Evolutionary conservation across 768 basidiomycete species (phyloP).

Genomic region (Termitomyces eurrhizus): DNA sequence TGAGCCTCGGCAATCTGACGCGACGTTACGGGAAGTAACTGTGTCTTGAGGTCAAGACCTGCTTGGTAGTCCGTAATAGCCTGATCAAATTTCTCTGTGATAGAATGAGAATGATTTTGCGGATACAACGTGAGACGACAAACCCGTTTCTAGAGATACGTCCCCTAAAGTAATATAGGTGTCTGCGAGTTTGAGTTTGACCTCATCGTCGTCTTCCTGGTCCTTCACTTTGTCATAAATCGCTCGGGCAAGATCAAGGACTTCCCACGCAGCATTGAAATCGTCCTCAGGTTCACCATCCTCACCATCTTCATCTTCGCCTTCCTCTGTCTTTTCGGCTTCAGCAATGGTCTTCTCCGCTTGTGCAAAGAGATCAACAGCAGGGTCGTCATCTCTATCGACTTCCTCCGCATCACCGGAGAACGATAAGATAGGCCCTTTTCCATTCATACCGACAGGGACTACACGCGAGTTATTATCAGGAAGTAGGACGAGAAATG

Average conservation of each 20-base stretch:
- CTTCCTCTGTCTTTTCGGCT: constrained; percentile 43
- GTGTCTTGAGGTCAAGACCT: constrained; percentile 67
- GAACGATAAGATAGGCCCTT: constrained; percentile 70
- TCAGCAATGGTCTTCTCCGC: constrained; percentile 43
- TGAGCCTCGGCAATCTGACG: constrained; percentile 93
- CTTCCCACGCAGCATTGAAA: constrained; percentile 97
- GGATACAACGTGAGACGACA: constrained; percentile 18
- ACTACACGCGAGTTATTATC: constrained; percentile 13
- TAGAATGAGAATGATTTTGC: constrained; percentile 1
- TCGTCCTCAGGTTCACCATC: constrained; percentile 91
- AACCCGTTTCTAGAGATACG: constrained; percentile 95
- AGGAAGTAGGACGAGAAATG: constrained; percentile 16
- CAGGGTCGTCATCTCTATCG: constrained; percentile 45
- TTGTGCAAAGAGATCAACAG: constrained; percentile 64
- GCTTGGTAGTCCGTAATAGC: constrained; percentile 85
- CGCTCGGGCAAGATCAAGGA: constrained; percentile 89
- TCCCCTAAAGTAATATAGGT: constrained; percentile 90
- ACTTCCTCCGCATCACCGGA: constrained; percentile 74
- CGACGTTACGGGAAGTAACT: constrained; percentile 79
- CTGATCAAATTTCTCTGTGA: constrained; percentile 91
- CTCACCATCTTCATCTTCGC: constrained; percentile 55
- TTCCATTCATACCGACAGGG: constrained; percentile 31
- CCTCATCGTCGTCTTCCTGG: constrained; percentile 51
- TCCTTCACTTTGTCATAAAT: constrained; percentile 70
- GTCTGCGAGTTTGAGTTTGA: constrained; percentile 83